These are phyloP conservation scores for Physocladia obscura DNA, from an alignment of 192 early-diverging fungal genomes.

Conservation along the genomic window DNA sequence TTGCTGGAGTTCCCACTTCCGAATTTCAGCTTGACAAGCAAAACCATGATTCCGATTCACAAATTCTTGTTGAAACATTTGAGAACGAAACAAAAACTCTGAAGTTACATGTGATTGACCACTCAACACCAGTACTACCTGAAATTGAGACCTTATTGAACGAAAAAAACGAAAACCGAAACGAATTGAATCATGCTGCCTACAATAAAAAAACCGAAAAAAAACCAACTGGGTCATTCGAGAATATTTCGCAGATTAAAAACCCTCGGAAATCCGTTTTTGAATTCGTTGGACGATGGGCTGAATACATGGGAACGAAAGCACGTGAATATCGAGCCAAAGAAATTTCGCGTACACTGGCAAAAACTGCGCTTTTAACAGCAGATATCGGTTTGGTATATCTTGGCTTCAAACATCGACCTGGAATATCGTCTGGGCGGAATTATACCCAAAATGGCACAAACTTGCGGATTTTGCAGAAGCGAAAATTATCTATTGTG, in stretches of 20 bases:
- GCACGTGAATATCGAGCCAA: constrained; percentile 43
- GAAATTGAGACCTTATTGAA: no score
- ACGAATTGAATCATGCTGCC: background rate
- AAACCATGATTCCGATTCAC: background rate
- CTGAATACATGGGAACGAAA: constrained; percentile 39
- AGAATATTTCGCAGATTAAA: background rate
- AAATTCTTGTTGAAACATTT: background rate
- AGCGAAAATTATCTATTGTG: no score
- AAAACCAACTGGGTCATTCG: background rate
- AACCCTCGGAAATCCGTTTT: constrained; percentile 16
- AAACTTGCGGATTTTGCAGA: no score
- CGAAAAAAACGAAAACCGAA: background rate
- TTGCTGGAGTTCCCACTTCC: background rate
- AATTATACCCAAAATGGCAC: no score
- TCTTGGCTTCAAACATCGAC: constrained; percentile 22
- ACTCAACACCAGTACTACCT: background rate
- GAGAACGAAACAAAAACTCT: background rate
- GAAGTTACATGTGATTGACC: background rate
- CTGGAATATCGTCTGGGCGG: no score
- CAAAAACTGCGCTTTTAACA: constrained; percentile 24
- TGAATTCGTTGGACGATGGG: constrained; percentile 36
- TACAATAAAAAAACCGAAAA: background rate
- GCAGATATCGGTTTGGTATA: constrained; percentile 19
- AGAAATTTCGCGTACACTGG: constrained; percentile 31
- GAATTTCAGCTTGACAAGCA: background rate